Evolutionary conservation across 257 asterid genomes (phyloP).

Genomic region (Eustoma russellianum): DNA sequence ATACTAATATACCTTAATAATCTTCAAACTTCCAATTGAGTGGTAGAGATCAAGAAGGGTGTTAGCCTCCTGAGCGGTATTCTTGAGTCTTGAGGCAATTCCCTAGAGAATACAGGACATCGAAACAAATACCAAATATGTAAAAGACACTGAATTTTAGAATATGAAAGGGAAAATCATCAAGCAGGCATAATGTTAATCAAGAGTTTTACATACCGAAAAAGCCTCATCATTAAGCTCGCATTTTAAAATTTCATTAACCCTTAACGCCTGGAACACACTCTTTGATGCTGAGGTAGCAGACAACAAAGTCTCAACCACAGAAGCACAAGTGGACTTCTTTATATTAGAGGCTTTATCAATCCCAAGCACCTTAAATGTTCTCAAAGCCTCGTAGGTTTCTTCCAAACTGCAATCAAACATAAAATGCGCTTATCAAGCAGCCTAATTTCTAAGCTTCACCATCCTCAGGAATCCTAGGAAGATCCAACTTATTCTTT

Average conservation of each 20-base stretch:
- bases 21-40: conserved; percentile 56
- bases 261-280: conserved; percentile 57
- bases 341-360: conserved; percentile 37
- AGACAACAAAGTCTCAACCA: conserved; percentile 44
- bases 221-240: conserved; percentile 43
- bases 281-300: conserved; percentile 54
- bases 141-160: not conserved
- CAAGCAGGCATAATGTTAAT: conserved; percentile 6
- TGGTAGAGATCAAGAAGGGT: conserved; percentile 69
- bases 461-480: not conserved
- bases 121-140: not conserved
- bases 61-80: conserved; percentile 43
- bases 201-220: conserved; percentile 32
- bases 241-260: conserved; percentile 62
- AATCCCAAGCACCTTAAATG: conserved; percentile 82
- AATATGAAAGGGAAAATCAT: not conserved
- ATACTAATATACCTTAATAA: conserved; percentile 47
- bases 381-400: conserved; percentile 69
- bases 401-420: conserved; percentile 57
- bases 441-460: no score
- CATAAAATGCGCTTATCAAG: not conserved
- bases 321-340: conserved; percentile 51
- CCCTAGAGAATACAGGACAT: conserved; percentile 32
- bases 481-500: not conserved
- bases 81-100: conserved; percentile 51